A percentile compares a stretch with the other conserved stretches of the same genome.
phyloP scores from a whole-genome alignment of 495 filamentous ascomycete species.

The Podospora conica region DNA sequence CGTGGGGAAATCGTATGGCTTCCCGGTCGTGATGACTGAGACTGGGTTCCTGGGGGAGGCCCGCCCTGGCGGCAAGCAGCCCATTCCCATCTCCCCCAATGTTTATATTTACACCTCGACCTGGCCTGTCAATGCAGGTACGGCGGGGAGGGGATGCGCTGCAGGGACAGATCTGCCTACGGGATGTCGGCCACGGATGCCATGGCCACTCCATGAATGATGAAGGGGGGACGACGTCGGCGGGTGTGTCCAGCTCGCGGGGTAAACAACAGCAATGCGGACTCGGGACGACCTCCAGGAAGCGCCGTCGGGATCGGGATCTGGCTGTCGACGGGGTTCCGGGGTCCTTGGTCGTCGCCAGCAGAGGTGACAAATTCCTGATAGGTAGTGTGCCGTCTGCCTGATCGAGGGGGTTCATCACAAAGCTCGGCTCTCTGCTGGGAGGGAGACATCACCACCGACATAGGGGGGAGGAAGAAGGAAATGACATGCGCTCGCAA shows the following conservation, averaged over 20 bases:
- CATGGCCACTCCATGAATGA: neutral
- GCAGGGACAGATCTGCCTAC: neutral
- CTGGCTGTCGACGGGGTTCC: neutral
- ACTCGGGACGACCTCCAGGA: neutral
- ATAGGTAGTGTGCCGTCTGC: neutral
- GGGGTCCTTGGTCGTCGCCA: neutral
- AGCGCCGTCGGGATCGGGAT: neutral
- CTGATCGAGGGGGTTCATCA: neutral
- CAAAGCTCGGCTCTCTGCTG: neutral
- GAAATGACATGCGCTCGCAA: neutral
- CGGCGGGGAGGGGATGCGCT: neutral
- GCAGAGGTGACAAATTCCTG: neutral
- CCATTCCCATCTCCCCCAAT: neutral
- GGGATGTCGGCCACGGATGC: neutral
- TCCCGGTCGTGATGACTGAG: neutral
- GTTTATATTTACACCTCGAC: neutral
- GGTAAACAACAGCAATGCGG: neutral
- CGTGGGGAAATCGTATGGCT: neutral
- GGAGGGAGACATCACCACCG: neutral
- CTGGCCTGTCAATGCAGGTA: neutral
- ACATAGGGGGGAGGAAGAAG: neutral
- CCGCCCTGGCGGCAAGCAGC: neutral
- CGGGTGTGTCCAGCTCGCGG: neutral
- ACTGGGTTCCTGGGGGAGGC: neutral
- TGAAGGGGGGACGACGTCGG: neutral